Base-by-base conservation (phyloP, 2,329 filamentous ascomycete genomes). In the Fusarium dimerum region DNA sequence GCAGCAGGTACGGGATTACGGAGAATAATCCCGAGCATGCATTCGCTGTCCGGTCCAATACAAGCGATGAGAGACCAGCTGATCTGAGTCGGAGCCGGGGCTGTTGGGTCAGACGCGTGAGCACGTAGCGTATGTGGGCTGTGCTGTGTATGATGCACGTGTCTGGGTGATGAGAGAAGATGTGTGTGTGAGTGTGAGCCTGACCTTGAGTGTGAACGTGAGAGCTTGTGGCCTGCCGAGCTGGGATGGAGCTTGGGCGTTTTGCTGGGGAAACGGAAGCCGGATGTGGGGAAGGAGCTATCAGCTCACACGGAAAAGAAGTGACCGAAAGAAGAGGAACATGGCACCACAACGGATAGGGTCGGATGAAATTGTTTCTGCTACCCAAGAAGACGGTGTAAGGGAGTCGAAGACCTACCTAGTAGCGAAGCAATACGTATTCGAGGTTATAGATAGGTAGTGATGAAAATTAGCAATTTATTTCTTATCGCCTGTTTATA, bases 1-100 rank as follows among this genome's bases (percentile, higher is more conserved):
- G 51, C 45, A 48, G 54, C 47, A 30, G 20, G 32, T 34, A 47
- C 48, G 43, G 54, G 20, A 40, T 41, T 11, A 15, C 32, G 32
- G 32, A 36, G 10, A 15, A 15, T 36, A 36, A 15, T 11, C 13
- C 32, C 32, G 32, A 36, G 13, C 32, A 36, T 36, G 32, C 32
- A 26, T 26, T 26, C 20, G 32, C 32, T 9, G 32, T 36, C 10
- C 13, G 13, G 9, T 36, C 32, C 26, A 32, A 17, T 6, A 17
- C 38, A 40, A 40, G 16, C 38, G 8, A 40, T 40, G 38, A 17
- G 9, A 17, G 38, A 3, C 38, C 38, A 10, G 13, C 30, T 11
- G 32, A 36, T 11, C 5, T 36, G 32, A 36, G 38, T 9, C 13
- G 32, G 32, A 36, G 32, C 32, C 32, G 32, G 32, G 32, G 32